Base-by-base conservation (phyloP, 768 basidiomycete genomes). In the Suillus tomentosus region DNA sequence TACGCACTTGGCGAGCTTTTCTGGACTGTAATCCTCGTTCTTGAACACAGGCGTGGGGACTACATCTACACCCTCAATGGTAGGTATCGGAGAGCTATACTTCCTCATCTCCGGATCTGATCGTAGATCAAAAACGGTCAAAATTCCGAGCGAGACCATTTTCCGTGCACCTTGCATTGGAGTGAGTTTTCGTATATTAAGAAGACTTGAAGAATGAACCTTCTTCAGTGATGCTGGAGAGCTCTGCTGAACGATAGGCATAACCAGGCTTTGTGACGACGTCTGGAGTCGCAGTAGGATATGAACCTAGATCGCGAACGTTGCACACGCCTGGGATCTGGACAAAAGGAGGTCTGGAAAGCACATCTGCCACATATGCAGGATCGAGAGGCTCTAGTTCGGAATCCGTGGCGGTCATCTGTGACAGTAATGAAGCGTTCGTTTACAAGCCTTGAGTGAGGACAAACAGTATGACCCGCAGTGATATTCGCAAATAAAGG, bases 1-100 rank as follows among this genome's bases (percentile, higher is more conserved):
- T 77, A 87, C 90, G 78, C 78, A 92, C 91, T 85, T 89, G 69
- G 92, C 89, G 85, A 94, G 89, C 77, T 82, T 85, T 75, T 92
- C 89, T 24, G 91, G 91, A 72, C 90, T 92, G 74, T 93, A 93
- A 72, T 94, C 92, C 72, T 88, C 88, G 54, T 78, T 85, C 69
- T 82, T 78, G 65, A 84, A 85, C 60, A 93, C 89, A 1, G 92
- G 91, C 15, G 79, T 77, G 62, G 83, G 87, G 17, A 86, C 54
- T 60, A 92, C 73, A 43, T 85, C 80, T 27, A 92, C 81, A 7
- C 86, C 89, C 34, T 86, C 83, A 63, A 94, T 87, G 15, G 72
- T 66, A 54, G 91, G 91, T 60, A 84, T 77, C 13, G 89, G 89
- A 5, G 85, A 73, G 60, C 86, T 82, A 75, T 90, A 94, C 74